phyloP scores from a whole-genome alignment of 371 early-diverging fungal species.

The Lichtheimia ramosa region DNA sequence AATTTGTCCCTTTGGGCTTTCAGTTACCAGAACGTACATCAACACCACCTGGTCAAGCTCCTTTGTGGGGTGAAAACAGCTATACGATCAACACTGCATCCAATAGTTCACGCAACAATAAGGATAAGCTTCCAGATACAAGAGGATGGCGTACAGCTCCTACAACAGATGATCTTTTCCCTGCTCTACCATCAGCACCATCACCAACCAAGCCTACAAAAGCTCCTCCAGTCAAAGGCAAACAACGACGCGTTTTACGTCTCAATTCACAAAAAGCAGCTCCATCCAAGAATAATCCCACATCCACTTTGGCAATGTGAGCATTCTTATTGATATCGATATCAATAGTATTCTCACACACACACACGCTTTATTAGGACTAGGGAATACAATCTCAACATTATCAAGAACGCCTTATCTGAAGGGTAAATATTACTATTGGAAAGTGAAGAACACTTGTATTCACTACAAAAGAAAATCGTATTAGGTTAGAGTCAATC shows the following conservation, averaged over 20 bases:
- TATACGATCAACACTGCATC: background rate
- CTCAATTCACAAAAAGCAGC: constrained; percentile 2
- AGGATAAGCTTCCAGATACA: background rate
- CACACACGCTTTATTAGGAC: constrained; percentile 9
- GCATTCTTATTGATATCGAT: too few relatives aligned
- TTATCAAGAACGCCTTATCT: constrained; percentile 22
- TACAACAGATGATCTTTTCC: background rate
- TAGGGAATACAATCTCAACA: constrained; percentile 32
- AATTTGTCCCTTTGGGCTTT: background rate
- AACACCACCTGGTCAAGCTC: constrained; percentile 7
- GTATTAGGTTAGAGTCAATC: constrained; percentile 21
- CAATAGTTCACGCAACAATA: background rate
- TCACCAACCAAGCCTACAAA: background rate
- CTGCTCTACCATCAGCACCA: background rate
- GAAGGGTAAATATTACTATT: constrained; percentile 19
- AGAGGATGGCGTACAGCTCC: constrained; percentile 2
- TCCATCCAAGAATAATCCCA: background rate
- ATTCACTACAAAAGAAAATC: too few relatives aligned
- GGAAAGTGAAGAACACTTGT: background rate
- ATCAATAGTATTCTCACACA: too few relatives aligned
- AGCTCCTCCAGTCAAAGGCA: background rate
- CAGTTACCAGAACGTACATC: constrained; percentile 6
- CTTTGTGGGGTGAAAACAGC: constrained; percentile 29
- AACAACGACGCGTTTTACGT: constrained; percentile 1
- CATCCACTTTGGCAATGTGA: background rate